A percentile compares a stretch with the other conserved stretches of the same genome.
These are phyloP conservation scores for Citrullus colocynthis DNA, from an alignment of 306 rosid genomes.

Conservation along the genomic window DNA sequence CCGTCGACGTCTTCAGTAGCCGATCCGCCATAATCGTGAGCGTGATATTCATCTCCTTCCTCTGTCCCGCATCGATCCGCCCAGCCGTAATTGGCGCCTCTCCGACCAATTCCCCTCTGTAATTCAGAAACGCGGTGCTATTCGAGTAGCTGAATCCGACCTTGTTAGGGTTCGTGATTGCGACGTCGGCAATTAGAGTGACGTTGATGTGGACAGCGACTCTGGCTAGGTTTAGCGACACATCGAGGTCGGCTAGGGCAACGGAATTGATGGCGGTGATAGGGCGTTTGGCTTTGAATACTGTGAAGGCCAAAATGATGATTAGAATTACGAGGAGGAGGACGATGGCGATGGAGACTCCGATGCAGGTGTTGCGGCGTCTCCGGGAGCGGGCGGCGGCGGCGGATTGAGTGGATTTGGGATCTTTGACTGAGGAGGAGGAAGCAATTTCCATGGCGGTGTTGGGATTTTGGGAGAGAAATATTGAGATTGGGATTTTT, in stretches of 20 bases:
- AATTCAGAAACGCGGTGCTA: constrained; percentile 29
- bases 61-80: constrained; percentile 20
- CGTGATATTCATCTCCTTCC: constrained; percentile 21
- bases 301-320: constrained; percentile 30
- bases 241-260: constrained; percentile 17
- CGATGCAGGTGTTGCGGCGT: constrained; percentile 16
- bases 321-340: neutral
- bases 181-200: constrained; percentile 21
- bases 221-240: constrained; percentile 6
- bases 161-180: constrained; percentile 41
- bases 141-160: constrained; percentile 28
- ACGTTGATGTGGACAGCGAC: constrained; percentile 24
- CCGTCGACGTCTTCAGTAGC: constrained; percentile 13
- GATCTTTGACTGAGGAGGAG: neutral
- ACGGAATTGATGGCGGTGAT: constrained; percentile 13
- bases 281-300: constrained; percentile 37
- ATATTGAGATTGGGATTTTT: neutral
- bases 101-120: constrained; percentile 48
- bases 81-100: constrained; percentile 31
- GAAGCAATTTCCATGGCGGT: neutral
- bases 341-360: neutral
- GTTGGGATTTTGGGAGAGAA: neutral
- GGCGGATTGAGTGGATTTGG: neutral
- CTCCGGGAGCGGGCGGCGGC: neutral
- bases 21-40: constrained; percentile 50